phyloP scores from a whole-genome alignment of 257 asterid genomes.

The Sherardia arvensis region DNA sequence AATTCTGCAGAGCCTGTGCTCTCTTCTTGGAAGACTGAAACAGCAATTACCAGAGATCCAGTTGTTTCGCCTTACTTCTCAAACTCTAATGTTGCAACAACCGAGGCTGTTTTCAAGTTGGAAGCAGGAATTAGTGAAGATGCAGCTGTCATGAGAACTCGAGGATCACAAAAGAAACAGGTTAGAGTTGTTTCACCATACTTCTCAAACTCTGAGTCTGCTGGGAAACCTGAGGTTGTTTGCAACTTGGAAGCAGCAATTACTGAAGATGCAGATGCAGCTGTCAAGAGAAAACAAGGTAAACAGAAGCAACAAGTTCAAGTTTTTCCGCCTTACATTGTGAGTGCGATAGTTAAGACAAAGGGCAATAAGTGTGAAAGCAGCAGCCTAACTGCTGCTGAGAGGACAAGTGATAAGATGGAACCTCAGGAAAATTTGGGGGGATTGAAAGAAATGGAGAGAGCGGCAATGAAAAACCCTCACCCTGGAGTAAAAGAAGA shows the following conservation, averaged over 20 bases:
- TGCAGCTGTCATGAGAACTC: background rate
- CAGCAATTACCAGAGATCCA: too few species aligned
- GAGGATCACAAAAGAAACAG: background rate
- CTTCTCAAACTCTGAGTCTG: background rate
- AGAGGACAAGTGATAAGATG: background rate
- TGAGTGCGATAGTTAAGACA: background rate
- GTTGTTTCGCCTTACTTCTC: too few species aligned
- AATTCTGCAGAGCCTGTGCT: too few species aligned
- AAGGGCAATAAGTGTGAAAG: background rate
- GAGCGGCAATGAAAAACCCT: background rate
- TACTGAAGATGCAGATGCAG: background rate
- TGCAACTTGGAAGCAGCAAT: background rate
- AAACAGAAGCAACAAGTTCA: background rate
- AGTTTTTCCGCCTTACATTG: slow-evolving; percentile 18
- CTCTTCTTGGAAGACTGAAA: too few species aligned
- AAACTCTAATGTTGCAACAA: too few species aligned
- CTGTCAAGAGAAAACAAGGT: background rate
- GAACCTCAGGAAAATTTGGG: background rate
- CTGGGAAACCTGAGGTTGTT: too few species aligned
- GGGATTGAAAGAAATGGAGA: background rate
- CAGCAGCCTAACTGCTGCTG: background rate
- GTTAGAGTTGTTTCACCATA: background rate
- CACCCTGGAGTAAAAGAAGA: background rate
- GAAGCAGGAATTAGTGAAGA: background rate
- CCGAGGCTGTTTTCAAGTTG: too few species aligned